Percentiles rank a stretch among this genome's conserved stretches.
Conservation (phyloP, 2,329 filamentous ascomycete species). For the Rutstroemia sp. region DNA sequence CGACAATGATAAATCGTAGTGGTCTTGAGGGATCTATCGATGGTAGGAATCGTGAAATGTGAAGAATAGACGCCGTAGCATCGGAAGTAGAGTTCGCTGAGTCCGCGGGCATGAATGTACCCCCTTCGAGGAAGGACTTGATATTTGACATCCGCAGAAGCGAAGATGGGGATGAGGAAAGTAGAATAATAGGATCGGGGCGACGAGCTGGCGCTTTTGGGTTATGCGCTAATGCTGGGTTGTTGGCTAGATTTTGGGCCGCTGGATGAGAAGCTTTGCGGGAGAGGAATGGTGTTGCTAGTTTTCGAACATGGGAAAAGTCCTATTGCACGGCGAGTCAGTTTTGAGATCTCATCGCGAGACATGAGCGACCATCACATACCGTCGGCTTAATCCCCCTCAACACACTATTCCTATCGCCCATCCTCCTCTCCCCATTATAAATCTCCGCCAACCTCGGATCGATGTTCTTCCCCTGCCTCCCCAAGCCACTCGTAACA, state of each 20-base stretch:
- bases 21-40: constrained; percentile 62
- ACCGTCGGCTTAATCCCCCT: constrained; percentile 85
- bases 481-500: constrained; percentile 37
- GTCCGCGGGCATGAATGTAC: constrained; percentile 72
- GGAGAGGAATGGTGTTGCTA: constrained; percentile 68
- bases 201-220: constrained; percentile 43
- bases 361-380: constrained; percentile 28
- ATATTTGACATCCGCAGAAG: constrained; percentile 93
- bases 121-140: constrained; percentile 84
- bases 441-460: constrained; percentile 83
- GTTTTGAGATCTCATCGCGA: neutral
- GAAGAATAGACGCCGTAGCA: constrained; percentile 70
- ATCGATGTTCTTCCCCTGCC: constrained; percentile 63
- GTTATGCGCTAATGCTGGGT: constrained; percentile 45
- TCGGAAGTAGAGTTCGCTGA: constrained; percentile 51
- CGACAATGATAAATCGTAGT: constrained; percentile 90
- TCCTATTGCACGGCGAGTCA: constrained; percentile 49
- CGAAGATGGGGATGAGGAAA: constrained; percentile 91
- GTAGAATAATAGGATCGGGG: constrained; percentile 84
- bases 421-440: constrained; percentile 82
- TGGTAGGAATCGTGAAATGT: constrained; percentile 72
- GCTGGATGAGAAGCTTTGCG: constrained; percentile 42
- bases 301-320: constrained; percentile 87
- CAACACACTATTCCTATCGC: constrained; percentile 82
- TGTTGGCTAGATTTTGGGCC: constrained; percentile 31